A percentile compares a stretch with the other conserved stretches of the same genome.
Evolutionary conservation across 129 eudicot species (phyloP).

Genomic region (Smallanthus sonchifolius): DNA sequence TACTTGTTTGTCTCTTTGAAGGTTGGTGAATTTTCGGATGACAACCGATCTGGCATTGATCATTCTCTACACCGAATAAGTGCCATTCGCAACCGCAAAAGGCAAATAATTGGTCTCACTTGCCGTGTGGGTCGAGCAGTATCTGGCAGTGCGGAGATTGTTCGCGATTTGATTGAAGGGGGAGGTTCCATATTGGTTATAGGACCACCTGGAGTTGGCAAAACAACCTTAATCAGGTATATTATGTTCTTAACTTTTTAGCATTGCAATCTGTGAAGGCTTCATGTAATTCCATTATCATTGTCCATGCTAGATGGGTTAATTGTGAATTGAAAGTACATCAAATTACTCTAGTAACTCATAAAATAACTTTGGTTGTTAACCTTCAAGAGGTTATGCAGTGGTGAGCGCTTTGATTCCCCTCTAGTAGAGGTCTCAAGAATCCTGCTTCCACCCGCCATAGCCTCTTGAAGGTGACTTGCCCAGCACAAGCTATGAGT

Average conservation of each 20-base stretch:
- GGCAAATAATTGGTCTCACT: slow-evolving; percentile 88
- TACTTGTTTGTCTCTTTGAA: slow-evolving; percentile 26
- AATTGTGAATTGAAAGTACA: background rate
- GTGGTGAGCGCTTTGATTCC: too few species aligned
- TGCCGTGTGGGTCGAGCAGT: slow-evolving; percentile 97
- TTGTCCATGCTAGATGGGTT: background rate
- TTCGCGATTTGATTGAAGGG: slow-evolving; percentile 83
- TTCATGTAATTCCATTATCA: background rate
- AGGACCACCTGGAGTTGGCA: slow-evolving; percentile 99
- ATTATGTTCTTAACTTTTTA: background rate
- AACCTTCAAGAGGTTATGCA: too few species aligned
- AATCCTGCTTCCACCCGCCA: too few species aligned
- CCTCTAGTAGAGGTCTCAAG: too few species aligned
- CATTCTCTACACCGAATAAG: slow-evolving; percentile 90
- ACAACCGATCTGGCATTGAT: slow-evolving; percentile 89
- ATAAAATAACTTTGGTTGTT: background rate
- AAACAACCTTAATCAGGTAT: slow-evolving; percentile 95
- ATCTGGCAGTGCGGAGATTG: slow-evolving; percentile 94
- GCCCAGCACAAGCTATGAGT: too few species aligned
- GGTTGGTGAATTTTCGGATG: slow-evolving; percentile 99
- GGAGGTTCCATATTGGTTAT: slow-evolving; percentile 94
- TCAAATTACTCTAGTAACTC: background rate
- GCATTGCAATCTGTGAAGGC: background rate
- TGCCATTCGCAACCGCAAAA: slow-evolving; percentile 92
- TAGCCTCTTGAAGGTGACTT: too few species aligned